Evolutionary conservation across 139 green algal genomes (phyloP).

Genomic region (Marvania coccoides): DNA sequence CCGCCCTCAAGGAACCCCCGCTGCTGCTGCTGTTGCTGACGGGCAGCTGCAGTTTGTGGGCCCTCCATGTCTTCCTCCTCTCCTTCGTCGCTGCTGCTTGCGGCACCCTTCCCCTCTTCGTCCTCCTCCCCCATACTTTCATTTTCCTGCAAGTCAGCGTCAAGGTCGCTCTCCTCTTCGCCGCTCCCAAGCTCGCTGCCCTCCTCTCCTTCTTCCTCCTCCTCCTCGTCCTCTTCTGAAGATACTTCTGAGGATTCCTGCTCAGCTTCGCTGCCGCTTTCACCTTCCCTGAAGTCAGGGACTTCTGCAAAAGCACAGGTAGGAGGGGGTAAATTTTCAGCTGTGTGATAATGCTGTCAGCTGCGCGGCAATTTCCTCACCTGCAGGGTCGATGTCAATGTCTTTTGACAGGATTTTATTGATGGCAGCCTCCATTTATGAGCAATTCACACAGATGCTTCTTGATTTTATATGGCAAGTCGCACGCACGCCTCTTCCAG

Average conservation of each 20-base stretch:
- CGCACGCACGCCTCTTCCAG: no score
- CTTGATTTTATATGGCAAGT: no score
- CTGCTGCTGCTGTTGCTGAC: neutral
- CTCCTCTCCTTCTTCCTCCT: neutral
- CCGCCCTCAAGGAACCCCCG: constrained; percentile 37
- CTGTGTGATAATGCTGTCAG: neutral
- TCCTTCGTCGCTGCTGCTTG: neutral
- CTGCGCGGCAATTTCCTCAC: neutral
- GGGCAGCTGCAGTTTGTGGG: neutral
- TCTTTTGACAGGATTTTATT: neutral
- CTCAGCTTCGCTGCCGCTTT: neutral
- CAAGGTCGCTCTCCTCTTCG: neutral
- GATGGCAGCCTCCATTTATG: neutral
- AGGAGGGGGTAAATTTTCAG: neutral
- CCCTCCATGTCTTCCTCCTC: neutral
- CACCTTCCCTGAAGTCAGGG: neutral
- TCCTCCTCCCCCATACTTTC: neutral
- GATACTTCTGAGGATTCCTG: neutral
- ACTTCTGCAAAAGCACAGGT: neutral
- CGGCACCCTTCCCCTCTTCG: neutral
- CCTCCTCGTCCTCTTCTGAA: constrained; percentile 15
- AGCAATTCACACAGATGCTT: no score
- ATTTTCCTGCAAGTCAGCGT: constrained; percentile 3
- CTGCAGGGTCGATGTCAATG: neutral
- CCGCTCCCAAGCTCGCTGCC: constrained; percentile 4